Conservation (phyloP, 2,329 filamentous ascomycete genomes). For the Thermoascus crustaceus region DNA sequence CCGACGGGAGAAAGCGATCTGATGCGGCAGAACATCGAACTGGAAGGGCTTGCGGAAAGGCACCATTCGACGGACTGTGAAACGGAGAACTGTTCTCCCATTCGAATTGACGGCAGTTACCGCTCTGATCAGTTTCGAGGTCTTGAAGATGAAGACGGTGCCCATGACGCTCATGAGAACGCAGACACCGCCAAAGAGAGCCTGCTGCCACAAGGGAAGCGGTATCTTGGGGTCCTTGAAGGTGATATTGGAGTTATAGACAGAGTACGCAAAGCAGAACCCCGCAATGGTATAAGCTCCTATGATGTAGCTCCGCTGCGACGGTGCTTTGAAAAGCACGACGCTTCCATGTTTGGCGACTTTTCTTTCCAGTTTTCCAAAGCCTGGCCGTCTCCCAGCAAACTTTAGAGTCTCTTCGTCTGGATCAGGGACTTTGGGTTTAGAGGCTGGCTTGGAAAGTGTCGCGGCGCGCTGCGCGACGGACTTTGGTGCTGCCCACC, state of each 20-base stretch:
- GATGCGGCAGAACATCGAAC: conserved; percentile 24
- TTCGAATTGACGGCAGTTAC: conserved; percentile 45
- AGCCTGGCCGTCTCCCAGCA: conserved; percentile 23
- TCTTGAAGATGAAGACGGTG: conserved; percentile 51
- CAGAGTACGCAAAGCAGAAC: conserved; percentile 46
- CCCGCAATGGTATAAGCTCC: conserved; percentile 50
- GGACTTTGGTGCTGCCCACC: conserved; percentile 13
- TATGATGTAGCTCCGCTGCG: conserved; percentile 55
- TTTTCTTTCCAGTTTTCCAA: conserved; percentile 42
- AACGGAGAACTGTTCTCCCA: conserved; percentile 24
- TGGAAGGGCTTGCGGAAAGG: conserved; percentile 32
- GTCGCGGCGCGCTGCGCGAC: conserved; percentile 9
- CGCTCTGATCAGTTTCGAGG: conserved; percentile 48
- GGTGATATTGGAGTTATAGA: conserved; percentile 44
- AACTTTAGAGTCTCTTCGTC: conserved; percentile 17
- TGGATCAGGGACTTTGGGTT: conserved; percentile 7
- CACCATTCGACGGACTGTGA: conserved; percentile 27
- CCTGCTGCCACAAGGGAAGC: conserved; percentile 49
- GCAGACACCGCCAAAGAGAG: conserved; percentile 51
- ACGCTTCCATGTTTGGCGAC: conserved; percentile 51
- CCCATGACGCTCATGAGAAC: conserved; percentile 54
- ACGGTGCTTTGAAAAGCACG: conserved; percentile 56
- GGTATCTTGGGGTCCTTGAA: conserved; percentile 45
- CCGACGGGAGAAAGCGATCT: conserved; percentile 27
- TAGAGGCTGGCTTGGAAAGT: conserved; percentile 8